phyloP scores from a whole-genome alignment of 192 early-diverging fungal species.

The Oehlia diaphana region DNA sequence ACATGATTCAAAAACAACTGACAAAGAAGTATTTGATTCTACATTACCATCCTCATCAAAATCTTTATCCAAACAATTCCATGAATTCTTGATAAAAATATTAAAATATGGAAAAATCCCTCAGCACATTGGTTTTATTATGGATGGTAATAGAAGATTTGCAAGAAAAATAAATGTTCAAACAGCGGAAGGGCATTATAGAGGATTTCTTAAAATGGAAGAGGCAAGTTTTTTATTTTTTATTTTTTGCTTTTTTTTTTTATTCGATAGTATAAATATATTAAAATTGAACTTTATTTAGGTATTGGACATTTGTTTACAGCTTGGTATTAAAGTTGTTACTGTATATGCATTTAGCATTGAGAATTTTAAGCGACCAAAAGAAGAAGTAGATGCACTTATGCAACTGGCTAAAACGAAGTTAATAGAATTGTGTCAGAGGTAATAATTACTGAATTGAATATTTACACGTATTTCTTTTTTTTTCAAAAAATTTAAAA shows the following conservation, averaged over 20 bases:
- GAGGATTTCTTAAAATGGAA: slow-evolving; percentile 77
- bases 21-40: too few relatives aligned
- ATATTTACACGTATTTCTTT: neutral
- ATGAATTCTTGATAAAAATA: slow-evolving; percentile 30
- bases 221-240: slow-evolving; percentile 51
- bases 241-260: neutral
- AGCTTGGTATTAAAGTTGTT: slow-evolving; percentile 81
- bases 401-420: slow-evolving; percentile 81
- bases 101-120: slow-evolving; percentile 79
- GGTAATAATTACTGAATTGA: slow-evolving; percentile 52
- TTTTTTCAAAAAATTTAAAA: neutral
- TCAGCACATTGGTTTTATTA: slow-evolving; percentile 90
- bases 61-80: neutral
- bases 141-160: slow-evolving; percentile 97
- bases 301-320: slow-evolving; percentile 85
- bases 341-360: slow-evolving; percentile 98
- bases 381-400: slow-evolving; percentile 80
- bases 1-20: too few relatives aligned
- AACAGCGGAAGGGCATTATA: slow-evolving; percentile 71
- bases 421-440: slow-evolving; percentile 71
- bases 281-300: slow-evolving; percentile 32
- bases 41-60: neutral
- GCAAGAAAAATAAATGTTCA: slow-evolving; percentile 64
- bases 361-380: slow-evolving; percentile 92
- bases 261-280: neutral